A percentile compares a stretch with the other conserved stretches of the same genome.
Conservation (phyloP, 179 eudicot genomes). For the Patellifolia procumbens region DNA sequence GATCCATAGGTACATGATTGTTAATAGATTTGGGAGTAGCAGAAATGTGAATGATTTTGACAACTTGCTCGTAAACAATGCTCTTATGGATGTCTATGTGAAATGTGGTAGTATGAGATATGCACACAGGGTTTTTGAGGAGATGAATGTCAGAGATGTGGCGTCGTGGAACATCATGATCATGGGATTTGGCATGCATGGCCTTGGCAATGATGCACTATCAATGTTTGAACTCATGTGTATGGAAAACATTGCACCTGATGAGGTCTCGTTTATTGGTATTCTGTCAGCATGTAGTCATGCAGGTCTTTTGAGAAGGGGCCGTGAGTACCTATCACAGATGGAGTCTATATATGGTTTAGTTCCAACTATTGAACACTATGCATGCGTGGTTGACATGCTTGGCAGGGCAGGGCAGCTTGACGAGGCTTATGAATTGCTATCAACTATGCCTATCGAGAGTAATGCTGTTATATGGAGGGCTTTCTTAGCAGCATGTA, state of each 20-base stretch:
- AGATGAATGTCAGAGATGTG: slow-evolving; percentile 39
- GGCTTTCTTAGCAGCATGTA: slow-evolving; percentile 41
- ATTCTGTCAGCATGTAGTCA: slow-evolving; percentile 67
- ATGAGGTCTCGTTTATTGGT: slow-evolving; percentile 53
- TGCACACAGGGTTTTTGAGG: slow-evolving; percentile 28
- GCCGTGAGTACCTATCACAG: slow-evolving; percentile 41
- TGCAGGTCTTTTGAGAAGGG: slow-evolving; percentile 56
- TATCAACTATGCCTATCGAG: slow-evolving; percentile 43
- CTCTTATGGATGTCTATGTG: slow-evolving; percentile 62
- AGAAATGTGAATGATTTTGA: slow-evolving; percentile 20
- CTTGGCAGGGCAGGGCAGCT: slow-evolving; percentile 64
- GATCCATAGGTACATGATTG: slow-evolving; percentile 52
- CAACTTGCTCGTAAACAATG: slow-evolving; percentile 44
- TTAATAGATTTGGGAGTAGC: slow-evolving; percentile 38
- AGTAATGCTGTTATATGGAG: slow-evolving; percentile 60
- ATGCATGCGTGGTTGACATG: slow-evolving; percentile 70
- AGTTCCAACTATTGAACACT: slow-evolving; percentile 56
- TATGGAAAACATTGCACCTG: slow-evolving; percentile 44
- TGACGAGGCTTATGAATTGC: slow-evolving; percentile 55
- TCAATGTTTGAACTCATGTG: slow-evolving; percentile 52
- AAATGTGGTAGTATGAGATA: slow-evolving; percentile 51
- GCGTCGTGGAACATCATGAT: slow-evolving; percentile 78
- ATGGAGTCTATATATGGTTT: slow-evolving; percentile 52
- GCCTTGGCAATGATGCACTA: slow-evolving; percentile 46
- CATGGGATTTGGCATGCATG: slow-evolving; percentile 65